Evolutionary conservation across 2,329 filamentous ascomycete genomes (phyloP).

Genomic region (Atkinsonella hypoxylon): DNA sequence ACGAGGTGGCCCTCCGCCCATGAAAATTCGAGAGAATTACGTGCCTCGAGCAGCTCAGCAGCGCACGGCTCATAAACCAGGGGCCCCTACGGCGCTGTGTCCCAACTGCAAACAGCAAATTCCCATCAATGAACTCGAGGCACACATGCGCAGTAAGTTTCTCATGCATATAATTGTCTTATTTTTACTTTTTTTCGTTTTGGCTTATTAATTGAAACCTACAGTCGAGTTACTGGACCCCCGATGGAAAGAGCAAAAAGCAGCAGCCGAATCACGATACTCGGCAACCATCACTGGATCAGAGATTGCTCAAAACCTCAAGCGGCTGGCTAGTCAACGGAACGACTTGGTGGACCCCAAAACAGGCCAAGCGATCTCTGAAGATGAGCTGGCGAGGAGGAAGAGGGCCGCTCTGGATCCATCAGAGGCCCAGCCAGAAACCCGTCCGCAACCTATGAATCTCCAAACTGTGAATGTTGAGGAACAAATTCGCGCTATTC

Average conservation of each 20-base stretch:
- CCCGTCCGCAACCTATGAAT: slow-evolving; percentile 41
- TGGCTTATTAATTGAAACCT: background rate
- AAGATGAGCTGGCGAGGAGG: slow-evolving; percentile 62
- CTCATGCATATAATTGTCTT: background rate
- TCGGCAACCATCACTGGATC: slow-evolving; percentile 74
- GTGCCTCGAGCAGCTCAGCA: slow-evolving; percentile 71
- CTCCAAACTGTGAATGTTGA: slow-evolving; percentile 66
- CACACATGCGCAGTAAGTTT: slow-evolving; percentile 73
- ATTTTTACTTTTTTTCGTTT: background rate
- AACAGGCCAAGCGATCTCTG: slow-evolving; percentile 54
- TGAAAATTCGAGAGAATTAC: slow-evolving; percentile 91
- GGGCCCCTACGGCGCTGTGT: slow-evolving; percentile 61
- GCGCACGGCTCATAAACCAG: slow-evolving; percentile 53
- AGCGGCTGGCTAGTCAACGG: slow-evolving; percentile 82
- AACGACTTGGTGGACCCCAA: slow-evolving; percentile 74
- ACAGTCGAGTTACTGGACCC: slow-evolving; percentile 83
- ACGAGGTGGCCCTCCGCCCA: slow-evolving; percentile 52
- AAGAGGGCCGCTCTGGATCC: slow-evolving; percentile 59
- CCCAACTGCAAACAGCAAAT: slow-evolving; percentile 91
- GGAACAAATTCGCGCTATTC: slow-evolving; percentile 64
- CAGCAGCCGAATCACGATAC: slow-evolving; percentile 74
- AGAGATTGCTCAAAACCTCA: slow-evolving; percentile 88
- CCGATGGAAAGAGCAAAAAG: slow-evolving; percentile 89
- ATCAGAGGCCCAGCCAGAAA: slow-evolving; percentile 54
- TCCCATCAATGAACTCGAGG: slow-evolving; percentile 73